A percentile compares a stretch with the other conserved stretches of the same genome.
phyloP scores from a whole-genome alignment of 78 protist genomes.

The Mastigamoeba balamuthi region DNA sequence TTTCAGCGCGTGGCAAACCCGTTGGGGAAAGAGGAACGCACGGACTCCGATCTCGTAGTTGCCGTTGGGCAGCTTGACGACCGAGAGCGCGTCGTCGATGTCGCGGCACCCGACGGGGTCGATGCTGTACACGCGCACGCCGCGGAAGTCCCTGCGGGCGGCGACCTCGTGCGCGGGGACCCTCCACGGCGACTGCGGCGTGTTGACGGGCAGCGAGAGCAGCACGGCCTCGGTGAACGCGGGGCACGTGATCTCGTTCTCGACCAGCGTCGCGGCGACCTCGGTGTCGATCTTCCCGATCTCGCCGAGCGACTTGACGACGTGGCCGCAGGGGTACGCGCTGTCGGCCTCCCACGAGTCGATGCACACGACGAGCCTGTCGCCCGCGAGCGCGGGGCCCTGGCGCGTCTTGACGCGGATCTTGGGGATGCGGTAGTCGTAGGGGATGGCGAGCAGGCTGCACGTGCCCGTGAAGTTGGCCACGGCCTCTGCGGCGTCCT shows the following conservation, averaged over 20 bases:
- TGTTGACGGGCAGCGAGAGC: neutral
- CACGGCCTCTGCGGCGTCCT: neutral
- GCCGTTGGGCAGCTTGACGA: slow-evolving; percentile 15
- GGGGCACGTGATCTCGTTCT: slow-evolving; percentile 33
- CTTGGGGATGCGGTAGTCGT: slow-evolving; percentile 35
- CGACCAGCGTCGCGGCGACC: slow-evolving; percentile 9
- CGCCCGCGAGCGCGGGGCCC: neutral
- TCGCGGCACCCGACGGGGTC: slow-evolving; percentile 91
- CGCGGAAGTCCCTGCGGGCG: neutral
- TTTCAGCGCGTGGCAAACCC: neutral
- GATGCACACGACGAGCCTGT: slow-evolving; percentile 43
- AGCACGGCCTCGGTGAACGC: slow-evolving; percentile 9
- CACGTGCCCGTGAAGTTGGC: neutral
- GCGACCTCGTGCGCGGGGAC: slow-evolving; percentile 24
- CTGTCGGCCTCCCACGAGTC: slow-evolving; percentile 50
- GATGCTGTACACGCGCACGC: slow-evolving; percentile 16
- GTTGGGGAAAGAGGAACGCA: slow-evolving; percentile 12
- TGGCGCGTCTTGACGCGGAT: slow-evolving; percentile 48
- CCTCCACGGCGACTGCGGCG: neutral
- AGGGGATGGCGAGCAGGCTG: slow-evolving; percentile 27
- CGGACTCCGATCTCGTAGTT: slow-evolving; percentile 40
- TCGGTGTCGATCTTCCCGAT: slow-evolving; percentile 48
- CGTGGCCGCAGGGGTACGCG: slow-evolving; percentile 58
- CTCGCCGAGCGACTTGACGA: slow-evolving; percentile 41
- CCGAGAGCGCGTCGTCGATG: slow-evolving; percentile 94